phyloP scores from a whole-genome alignment of 2,329 filamentous ascomycete species.

The Fusarium austroafricanum region DNA sequence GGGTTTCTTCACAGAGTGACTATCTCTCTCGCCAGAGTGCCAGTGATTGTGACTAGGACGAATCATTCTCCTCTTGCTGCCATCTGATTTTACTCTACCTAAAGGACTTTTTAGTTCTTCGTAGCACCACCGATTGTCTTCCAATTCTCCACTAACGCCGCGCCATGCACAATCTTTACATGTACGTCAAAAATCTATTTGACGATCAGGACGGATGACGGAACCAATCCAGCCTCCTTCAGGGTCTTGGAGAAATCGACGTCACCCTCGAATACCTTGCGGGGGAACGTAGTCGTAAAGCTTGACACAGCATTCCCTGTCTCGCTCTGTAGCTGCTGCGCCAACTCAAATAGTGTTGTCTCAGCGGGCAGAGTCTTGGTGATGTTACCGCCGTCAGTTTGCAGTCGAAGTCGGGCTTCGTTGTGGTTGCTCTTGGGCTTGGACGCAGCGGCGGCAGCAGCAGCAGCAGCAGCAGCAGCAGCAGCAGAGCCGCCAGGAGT shows the following conservation, averaged over 20 bases:
- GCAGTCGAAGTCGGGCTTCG: constrained; percentile 84
- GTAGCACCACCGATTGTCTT: constrained; percentile 5
- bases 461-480: constrained; percentile 59
- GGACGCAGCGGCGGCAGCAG: constrained; percentile 60
- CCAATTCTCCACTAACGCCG: constrained; percentile 35
- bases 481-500: constrained; percentile 61
- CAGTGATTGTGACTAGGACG: constrained; percentile 7
- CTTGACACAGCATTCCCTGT: constrained; percentile 76
- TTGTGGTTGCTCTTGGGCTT: constrained; percentile 79
- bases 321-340: constrained; percentile 78
- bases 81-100: constrained; percentile 22
- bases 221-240: constrained; percentile 90
- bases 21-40: constrained; percentile 3
- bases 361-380: constrained; percentile 90
- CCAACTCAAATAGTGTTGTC: constrained; percentile 93
- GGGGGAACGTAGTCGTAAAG: constrained; percentile 89
- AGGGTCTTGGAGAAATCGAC: constrained; percentile 88
- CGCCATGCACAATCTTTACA: constrained; percentile 32
- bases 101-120: constrained; percentile 6
- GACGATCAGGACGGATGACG: constrained; percentile 89
- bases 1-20: constrained; percentile 28
- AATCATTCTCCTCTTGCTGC: constrained; percentile 3
- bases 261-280: constrained; percentile 77
- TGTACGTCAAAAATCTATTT: constrained; percentile 54
- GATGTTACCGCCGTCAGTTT: constrained; percentile 78